Conservation (phyloP, 495 filamentous ascomycete species). For the Cladorrhinum samala region DNA sequence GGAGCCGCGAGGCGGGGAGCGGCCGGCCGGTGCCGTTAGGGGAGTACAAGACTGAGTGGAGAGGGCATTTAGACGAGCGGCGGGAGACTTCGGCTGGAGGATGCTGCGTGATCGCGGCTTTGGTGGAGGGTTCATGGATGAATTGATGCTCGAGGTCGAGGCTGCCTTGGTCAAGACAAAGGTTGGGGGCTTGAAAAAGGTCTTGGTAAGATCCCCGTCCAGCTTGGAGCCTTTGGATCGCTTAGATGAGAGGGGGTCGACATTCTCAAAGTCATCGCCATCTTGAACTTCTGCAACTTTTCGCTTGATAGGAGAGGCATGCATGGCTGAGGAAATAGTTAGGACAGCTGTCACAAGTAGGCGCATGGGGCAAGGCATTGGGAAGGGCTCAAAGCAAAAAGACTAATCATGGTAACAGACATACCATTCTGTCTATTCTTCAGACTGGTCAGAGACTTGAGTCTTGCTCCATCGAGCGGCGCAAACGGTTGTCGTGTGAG, state of each 20-base stretch:
- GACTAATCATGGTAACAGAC: too few species aligned
- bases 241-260: conserved; percentile 67
- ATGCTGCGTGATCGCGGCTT: conserved; percentile 34
- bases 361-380: too few species aligned
- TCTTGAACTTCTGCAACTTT: conserved; percentile 42
- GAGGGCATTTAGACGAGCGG: conserved; percentile 36
- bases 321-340: conserved; percentile 36
- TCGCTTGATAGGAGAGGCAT: conserved; percentile 35
- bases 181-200: conserved; percentile 42
- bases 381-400: too few species aligned
- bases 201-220: conserved; percentile 37
- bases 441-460: conserved; percentile 50
- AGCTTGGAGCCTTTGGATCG: conserved; percentile 57
- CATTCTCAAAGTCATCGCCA: conserved; percentile 67
- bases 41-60: conserved; percentile 35
- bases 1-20: conserved; percentile 52
- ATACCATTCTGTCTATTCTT: conserved; percentile 63
- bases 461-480: conserved; percentile 44
- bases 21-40: conserved; percentile 52
- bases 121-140: conserved; percentile 19
- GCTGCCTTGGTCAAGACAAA: conserved; percentile 40
- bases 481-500: conserved; percentile 53
- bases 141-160: conserved; percentile 24
- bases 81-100: conserved; percentile 42
- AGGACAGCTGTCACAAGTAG: too few species aligned